Evolutionary conservation across 202 grass and related monocot genomes (phyloP).

Genomic region (Panicum hallii): DNA sequence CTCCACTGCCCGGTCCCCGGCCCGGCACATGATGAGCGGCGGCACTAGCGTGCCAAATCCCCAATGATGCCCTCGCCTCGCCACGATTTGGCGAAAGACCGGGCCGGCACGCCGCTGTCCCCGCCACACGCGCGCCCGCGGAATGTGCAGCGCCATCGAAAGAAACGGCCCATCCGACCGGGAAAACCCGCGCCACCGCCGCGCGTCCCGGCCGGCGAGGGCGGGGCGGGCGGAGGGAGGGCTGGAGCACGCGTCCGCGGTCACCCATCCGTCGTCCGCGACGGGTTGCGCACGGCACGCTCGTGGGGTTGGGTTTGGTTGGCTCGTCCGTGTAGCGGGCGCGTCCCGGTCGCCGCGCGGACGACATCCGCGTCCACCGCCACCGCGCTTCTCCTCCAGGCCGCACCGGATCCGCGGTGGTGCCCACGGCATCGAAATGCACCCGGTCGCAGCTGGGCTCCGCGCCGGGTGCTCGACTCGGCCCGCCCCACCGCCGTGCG

Average conservation of each 20-base stretch:
- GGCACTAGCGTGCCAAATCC: neutral
- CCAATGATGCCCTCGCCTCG: neutral
- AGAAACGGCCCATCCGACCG: constrained; percentile 3
- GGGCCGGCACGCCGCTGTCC: neutral
- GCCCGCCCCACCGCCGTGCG: neutral
- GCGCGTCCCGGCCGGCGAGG: neutral
- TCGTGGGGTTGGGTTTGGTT: neutral
- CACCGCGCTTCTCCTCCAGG: neutral
- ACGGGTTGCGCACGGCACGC: neutral
- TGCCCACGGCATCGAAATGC: neutral
- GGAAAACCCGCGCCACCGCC: neutral
- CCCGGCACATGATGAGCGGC: neutral
- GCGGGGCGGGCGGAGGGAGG: neutral
- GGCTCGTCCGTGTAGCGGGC: neutral
- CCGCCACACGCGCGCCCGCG: neutral
- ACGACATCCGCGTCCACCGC: neutral
- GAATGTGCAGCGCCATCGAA: constrained; percentile 3
- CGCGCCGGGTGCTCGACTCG: neutral
- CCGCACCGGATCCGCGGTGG: neutral
- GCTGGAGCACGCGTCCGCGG: neutral
- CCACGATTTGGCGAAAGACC: neutral
- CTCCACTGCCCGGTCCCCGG: constrained; percentile 1
- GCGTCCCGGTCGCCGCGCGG: constrained; percentile 17
- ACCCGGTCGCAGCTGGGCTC: neutral
- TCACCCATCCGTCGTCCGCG: neutral